Conservation (phyloP, 495 filamentous ascomycete genomes). For the Umbilicaria muhlenbergii region DNA sequence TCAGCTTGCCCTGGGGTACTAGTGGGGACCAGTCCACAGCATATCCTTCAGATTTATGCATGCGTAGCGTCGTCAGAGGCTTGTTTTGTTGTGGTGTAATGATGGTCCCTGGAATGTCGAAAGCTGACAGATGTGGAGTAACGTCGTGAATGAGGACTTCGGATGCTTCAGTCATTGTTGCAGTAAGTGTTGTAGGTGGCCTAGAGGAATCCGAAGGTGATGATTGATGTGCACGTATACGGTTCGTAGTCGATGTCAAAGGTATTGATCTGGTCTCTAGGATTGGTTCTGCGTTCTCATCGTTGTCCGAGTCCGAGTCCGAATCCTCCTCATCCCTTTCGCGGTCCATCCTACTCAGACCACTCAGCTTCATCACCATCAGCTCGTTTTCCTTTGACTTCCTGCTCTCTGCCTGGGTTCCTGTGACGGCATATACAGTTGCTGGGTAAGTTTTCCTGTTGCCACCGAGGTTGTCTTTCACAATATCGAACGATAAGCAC, state of each 20-base stretch:
- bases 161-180: conserved; percentile 78
- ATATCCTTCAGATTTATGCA: conserved; percentile 89
- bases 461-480: conserved; percentile 77
- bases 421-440: conserved; percentile 83
- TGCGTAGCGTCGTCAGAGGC: conserved; percentile 68
- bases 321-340: conserved; percentile 48
- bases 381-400: conserved; percentile 76
- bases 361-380: conserved; percentile 89
- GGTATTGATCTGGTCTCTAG: conserved; percentile 85
- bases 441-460: conserved; percentile 81
- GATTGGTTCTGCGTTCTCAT: conserved; percentile 71
- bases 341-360: conserved; percentile 70
- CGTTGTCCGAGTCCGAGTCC: conserved; percentile 64
- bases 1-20: conserved; percentile 59
- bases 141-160: conserved; percentile 89
- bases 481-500: conserved; percentile 87
- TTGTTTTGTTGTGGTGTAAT: conserved; percentile 71
- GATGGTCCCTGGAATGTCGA: conserved; percentile 71
- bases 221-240: conserved; percentile 68
- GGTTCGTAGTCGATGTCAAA: conserved; percentile 73
- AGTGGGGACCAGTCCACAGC: conserved; percentile 86
- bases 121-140: conserved; percentile 67
- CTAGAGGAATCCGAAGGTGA: conserved; percentile 51
- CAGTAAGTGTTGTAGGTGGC: conserved; percentile 66
- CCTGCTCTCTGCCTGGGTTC: conserved; percentile 71